These are phyloP conservation scores for Aspergillus fumigatiaffinis DNA, from an alignment of 2,329 filamentous ascomycete genomes.

Conservation along the genomic window DNA sequence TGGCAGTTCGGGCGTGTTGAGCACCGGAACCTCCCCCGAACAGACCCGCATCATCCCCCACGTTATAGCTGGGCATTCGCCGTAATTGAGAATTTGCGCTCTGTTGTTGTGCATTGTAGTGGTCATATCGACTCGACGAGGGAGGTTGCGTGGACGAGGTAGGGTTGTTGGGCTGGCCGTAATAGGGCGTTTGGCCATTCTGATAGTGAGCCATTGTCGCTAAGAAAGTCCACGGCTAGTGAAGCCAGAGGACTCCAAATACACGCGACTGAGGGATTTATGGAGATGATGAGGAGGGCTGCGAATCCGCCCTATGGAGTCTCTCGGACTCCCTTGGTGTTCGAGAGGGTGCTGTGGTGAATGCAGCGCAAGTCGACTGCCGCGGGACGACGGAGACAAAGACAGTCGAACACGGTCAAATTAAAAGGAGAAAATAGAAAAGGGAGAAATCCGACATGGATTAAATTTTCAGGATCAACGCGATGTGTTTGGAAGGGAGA, in stretches of 20 bases:
- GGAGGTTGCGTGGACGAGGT: constrained; percentile 25
- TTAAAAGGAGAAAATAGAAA: not conserved
- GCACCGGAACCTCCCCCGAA: constrained; percentile 30
- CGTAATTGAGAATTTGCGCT: constrained; percentile 41
- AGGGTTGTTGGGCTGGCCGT: constrained; percentile 33
- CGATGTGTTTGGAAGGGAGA: not conserved
- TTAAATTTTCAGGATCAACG: not conserved
- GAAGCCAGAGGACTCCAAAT: not conserved
- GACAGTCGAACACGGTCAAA: not conserved
- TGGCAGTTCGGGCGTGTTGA: constrained; percentile 30
- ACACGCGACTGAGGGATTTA: not conserved
- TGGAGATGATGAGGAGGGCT: not conserved
- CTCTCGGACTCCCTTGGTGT: not conserved
- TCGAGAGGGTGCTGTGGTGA: not conserved
- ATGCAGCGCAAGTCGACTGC: not conserved
- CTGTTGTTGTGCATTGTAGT: constrained; percentile 31
- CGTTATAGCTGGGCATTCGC: constrained; percentile 69
- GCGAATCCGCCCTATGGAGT: not conserved
- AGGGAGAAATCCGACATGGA: not conserved
- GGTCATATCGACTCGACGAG: constrained; percentile 35
- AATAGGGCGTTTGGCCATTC: constrained; percentile 48
- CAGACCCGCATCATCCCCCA: constrained; percentile 65
- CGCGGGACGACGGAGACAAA: not conserved
- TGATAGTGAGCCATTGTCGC: constrained; percentile 54
- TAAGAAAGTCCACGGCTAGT: not conserved